Evolutionary conservation across 306 rosid genomes (phyloP).

Genomic region (Vicia sativa): DNA sequence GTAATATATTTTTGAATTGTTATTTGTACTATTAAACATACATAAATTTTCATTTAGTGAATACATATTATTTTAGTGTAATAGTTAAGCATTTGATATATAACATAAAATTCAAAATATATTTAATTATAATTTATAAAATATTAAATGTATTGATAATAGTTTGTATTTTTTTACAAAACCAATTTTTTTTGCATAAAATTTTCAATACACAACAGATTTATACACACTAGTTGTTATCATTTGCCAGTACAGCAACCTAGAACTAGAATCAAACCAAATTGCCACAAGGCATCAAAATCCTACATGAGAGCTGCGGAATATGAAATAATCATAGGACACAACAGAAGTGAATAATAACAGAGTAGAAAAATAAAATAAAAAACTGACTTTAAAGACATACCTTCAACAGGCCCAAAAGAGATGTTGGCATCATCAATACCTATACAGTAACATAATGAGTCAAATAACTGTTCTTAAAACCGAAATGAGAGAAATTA

Average conservation of each 20-base stretch:
- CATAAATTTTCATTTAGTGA: neutral
- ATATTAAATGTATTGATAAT: neutral
- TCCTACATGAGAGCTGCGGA: constrained; percentile 22
- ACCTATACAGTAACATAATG: constrained; percentile 57
- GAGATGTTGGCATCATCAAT: constrained; percentile 83
- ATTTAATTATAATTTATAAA: neutral
- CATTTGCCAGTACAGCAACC: constrained; percentile 17
- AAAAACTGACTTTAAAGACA: constrained; percentile 29
- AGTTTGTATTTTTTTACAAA: neutral
- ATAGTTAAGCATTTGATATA: neutral
- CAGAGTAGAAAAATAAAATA: constrained; percentile 38
- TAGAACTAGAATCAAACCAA: constrained; percentile 26
- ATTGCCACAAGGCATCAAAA: constrained; percentile 19
- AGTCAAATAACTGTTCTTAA: constrained; percentile 37
- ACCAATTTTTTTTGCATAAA: neutral
- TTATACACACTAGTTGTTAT: constrained; percentile 13
- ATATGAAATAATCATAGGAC: constrained; percentile 32
- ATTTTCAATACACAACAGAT: neutral
- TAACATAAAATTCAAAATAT: neutral
- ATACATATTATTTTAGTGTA: neutral
- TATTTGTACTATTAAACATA: neutral
- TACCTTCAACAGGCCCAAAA: constrained; percentile 96
- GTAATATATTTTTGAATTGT: neutral
- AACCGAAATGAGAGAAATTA: constrained; percentile 10
- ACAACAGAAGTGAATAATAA: constrained; percentile 31